Base-by-base conservation (phyloP, 331 rosid species). In the Acacia concinna region DNA sequence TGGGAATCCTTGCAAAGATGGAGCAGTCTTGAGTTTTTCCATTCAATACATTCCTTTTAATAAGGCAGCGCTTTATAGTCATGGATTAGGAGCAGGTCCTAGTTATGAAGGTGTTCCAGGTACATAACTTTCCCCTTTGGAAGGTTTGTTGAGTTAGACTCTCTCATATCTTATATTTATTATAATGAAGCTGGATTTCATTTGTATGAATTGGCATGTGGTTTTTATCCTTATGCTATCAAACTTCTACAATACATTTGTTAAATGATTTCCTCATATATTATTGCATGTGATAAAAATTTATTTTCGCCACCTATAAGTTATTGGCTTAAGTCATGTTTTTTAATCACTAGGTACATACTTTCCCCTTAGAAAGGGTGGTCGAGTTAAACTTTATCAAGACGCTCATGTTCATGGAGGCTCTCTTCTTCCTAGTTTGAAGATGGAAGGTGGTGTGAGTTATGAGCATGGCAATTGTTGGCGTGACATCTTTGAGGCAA, bases 361-460 rank as follows among this genome's bases (percentile, higher is more conserved):
- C 74, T 94, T 94, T 84, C 97, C 98, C 40, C 84, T 90, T 68
- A 88, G 97, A 78, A 91, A 81, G 71, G 91, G 97, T 10, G 92
- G 97, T 28, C 79, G 77, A 37, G 94, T 94, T 73, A 91, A 88
- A 41, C 91, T 94, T 17, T 94, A 94, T 85, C 98, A 92, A 74
- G 98, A 92, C 80, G 96, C 97, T 68, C 97, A 91, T 88, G 91
- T 74, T 77, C 85, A 78, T 49, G 86, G 82, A 52, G 90, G 86
- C 18, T 86, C 77, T 78, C 87, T 86, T 83, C 93, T 85, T 85
- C 94, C 93, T 0, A 77, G 20, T 75, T 74, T 92, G 81, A 76
- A 75, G 85, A 84, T 94, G 18, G 84, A 81, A 8, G 86, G 85
- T 34, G 82, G 66, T 76, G 85, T 81, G 64, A 68, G 52, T 81